Evolutionary conservation across 164 flowering plant genomes (phyloP), one percentile per base, ranked within the genome.

Genomic region (Warburgia ugandensis): DNA sequence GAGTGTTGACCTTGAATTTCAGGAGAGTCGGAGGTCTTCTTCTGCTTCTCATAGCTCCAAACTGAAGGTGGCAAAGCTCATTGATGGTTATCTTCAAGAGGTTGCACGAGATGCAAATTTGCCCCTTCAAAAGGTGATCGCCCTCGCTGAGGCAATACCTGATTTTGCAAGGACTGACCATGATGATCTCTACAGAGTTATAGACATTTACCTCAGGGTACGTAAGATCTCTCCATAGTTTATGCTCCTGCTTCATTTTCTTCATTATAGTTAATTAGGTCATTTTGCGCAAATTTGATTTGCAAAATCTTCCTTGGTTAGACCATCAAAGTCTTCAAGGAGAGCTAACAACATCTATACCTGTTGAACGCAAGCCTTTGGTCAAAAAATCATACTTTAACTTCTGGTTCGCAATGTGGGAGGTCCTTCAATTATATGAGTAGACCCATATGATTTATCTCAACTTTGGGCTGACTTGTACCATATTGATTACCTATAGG

Each of bases 191-290:
- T 94, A 94, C 82, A 62, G 69, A 61, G 97, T 91, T 5, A 80
- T 89, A 64, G 97, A 94, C 73, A 78, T 78, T 39, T 94, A 79
- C 48, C 88, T 94, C 31, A 89, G 86, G 99, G 99, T 94, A 76
- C 17, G 4, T 20, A 37, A 37, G 41, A 3, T 7, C 5, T 37
- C 17, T 37, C 14, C 41, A 37, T 16, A 37, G 14, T 37, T 37
- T 16, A 5, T 37, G 1, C 17, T 37, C 4, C 5, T 37, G 14
- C 9, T 16, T n/a, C n/a, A n/a, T n/a, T 37, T 37, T 7, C 5
- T 37, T 37, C 9, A 20, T n/a, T n/a, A n/a, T n/a, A n/a, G n/a
- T n/a, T n/a, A n/a, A n/a, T n/a, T n/a, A n/a, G n/a, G n/a, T n/a
- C n/a, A n/a, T n/a, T n/a, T n/a, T n/a, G n/a, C n/a, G n/a, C n/a